Conservation (phyloP, 805 yeast genomes). For the Myxozyma sirexii region DNA sequence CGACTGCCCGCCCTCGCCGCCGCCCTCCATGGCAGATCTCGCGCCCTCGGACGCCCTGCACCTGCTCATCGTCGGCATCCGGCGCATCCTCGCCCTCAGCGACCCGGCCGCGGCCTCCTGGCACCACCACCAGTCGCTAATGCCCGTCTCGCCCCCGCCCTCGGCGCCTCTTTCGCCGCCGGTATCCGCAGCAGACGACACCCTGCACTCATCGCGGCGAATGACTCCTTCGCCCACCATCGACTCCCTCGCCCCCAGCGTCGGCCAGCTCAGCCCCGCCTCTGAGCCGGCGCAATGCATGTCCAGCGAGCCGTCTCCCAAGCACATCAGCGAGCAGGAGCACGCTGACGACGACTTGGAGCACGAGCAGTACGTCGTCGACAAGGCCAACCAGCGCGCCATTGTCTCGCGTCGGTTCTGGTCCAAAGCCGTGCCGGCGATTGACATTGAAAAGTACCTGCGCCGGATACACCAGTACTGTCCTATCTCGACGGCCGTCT, state of each 20-base stretch:
- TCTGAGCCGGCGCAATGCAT: slow-evolving; percentile 12
- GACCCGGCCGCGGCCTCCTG: slow-evolving; percentile 14
- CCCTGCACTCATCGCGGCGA: background rate
- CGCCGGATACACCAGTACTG: slow-evolving; percentile 47
- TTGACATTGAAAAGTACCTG: slow-evolving; percentile 42
- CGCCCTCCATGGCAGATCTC: slow-evolving; percentile 17
- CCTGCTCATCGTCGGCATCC: slow-evolving; percentile 26
- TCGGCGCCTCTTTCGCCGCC: slow-evolving; percentile 10
- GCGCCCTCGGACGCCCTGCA: slow-evolving; percentile 24
- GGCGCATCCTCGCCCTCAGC: slow-evolving; percentile 17
- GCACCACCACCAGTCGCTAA: background rate
- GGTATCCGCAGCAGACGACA: background rate
- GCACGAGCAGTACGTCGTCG: slow-evolving; percentile 2
- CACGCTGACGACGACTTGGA: background rate
- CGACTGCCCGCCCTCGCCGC: slow-evolving; percentile 14
- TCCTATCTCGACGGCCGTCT: slow-evolving; percentile 45
- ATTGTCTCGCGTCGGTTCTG: slow-evolving; percentile 40
- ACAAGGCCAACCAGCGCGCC: slow-evolving; percentile 24
- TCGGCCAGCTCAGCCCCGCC: slow-evolving; percentile 15
- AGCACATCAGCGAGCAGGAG: background rate
- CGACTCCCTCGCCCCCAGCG: slow-evolving; percentile 7
- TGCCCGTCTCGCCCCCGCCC: slow-evolving; percentile 8
- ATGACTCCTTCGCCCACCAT: slow-evolving; percentile 12
- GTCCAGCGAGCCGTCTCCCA: background rate
- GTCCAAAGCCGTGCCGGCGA: slow-evolving; percentile 41